These are phyloP conservation scores for Hericium erinaceus DNA, from an alignment of 768 basidiomycete species.

Conservation along the genomic window DNA sequence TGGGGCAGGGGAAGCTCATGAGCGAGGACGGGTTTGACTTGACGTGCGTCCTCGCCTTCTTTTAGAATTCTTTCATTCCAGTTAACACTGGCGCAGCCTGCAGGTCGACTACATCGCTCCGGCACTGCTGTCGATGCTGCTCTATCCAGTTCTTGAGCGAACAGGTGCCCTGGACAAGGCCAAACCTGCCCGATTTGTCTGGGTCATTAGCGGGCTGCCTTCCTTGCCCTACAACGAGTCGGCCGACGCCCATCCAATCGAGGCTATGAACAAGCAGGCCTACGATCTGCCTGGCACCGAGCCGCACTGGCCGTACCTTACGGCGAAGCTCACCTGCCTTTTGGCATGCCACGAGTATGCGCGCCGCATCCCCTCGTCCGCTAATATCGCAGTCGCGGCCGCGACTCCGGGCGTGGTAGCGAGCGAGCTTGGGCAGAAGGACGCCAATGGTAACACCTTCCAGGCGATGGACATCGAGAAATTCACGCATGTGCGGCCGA, in stretches of 20 bases:
- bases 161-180: neutral
- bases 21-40: neutral
- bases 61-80: no score
- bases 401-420: neutral
- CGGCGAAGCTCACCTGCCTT: neutral
- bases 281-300: no score
- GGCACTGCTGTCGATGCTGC: neutral
- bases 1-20: neutral
- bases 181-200: neutral
- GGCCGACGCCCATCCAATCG: neutral
- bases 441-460: neutral
- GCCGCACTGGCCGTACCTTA: no score
- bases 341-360: neutral
- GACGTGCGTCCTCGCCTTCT: neutral
- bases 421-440: neutral
- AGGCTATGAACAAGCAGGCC: no score
- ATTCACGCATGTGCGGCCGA: no score
- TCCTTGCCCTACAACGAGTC: neutral
- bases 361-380: neutral
- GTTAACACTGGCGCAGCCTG: neutral
- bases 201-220: neutral
- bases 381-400: neutral
- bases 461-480: neutral
- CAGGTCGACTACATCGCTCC: neutral
- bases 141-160: neutral